Percentiles rank a stretch among this genome's conserved stretches.
Conservation (phyloP, 1,139 yeast species). For the Blastobotrys buckinghamii region DNA sequence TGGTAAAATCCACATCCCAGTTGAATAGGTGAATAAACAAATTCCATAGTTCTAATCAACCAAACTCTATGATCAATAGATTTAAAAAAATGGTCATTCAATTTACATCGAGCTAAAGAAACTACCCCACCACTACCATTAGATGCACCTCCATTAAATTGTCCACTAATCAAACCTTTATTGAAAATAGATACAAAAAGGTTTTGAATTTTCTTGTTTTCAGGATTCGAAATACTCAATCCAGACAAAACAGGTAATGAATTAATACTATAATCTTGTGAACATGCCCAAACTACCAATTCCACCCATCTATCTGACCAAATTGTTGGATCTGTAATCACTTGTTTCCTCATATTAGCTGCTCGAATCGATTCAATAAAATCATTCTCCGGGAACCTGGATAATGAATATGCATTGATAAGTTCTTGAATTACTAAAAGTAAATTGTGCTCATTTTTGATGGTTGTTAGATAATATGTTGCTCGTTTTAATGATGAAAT, state of each 20-base stretch:
- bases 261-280: conserved; percentile 10
- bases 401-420: conserved; percentile 27
- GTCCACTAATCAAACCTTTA: conserved; percentile 9
- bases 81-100: conserved; percentile 6
- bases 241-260: conserved; percentile 51
- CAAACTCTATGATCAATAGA: not conserved
- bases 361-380: conserved; percentile 40
- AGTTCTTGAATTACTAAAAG: conserved; percentile 47
- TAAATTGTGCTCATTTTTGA: conserved; percentile 54
- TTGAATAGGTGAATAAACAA: conserved; percentile 4
- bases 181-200: conserved; percentile 15
- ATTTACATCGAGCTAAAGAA: conserved; percentile 11
- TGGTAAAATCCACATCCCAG: conserved; percentile 1
- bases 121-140: conserved; percentile 2
- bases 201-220: conserved; percentile 13
- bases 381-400: conserved; percentile 37
- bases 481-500: conserved; percentile 41
- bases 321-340: conserved; percentile 58
- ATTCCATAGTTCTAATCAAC: not conserved
- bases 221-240: conserved; percentile 39
- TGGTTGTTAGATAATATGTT: conserved; percentile 55
- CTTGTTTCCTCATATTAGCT: conserved; percentile 46
- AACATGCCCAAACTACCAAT: conserved; percentile 38
- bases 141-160: not conserved
- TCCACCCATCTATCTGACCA: conserved; percentile 47